Evolutionary conservation across 306 rosid species (phyloP).

Genomic region (Cercis canadensis): DNA sequence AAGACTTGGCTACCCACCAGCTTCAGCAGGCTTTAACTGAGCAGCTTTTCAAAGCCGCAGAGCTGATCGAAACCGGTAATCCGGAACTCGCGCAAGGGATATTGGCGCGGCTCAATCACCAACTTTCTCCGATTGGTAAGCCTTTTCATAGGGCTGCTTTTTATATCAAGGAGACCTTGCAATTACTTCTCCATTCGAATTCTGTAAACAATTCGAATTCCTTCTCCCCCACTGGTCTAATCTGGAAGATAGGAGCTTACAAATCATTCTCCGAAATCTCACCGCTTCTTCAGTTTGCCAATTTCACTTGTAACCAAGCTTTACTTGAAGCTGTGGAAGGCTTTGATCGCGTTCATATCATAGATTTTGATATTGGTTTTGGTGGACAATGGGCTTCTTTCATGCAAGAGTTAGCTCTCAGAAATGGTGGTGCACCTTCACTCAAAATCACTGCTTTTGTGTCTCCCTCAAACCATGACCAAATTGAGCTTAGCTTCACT

Average conservation of each 20-base stretch:
- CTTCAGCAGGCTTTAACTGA: conserved; percentile 74
- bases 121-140: conserved; percentile 88
- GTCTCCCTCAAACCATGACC: conserved; percentile 57
- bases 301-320: conserved; percentile 89
- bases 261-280: conserved; percentile 88
- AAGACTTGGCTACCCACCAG: conserved; percentile 66
- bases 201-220: conserved; percentile 37
- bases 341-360: conserved; percentile 62
- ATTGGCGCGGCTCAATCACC: conserved; percentile 99
- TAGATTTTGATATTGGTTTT: conserved; percentile 89
- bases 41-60: conserved; percentile 79
- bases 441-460: conserved; percentile 84
- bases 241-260: conserved; percentile 86
- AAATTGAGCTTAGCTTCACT: conserved; percentile 81
- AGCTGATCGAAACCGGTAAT: conserved; percentile 82
- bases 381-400: conserved; percentile 97
- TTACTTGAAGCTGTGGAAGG: conserved; percentile 83
- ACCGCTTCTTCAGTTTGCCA: conserved; percentile 85
- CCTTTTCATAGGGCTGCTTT: conserved; percentile 97
- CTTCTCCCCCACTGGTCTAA: conserved; percentile 63
- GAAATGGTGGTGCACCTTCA: conserved; percentile 60
- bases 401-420: conserved; percentile 82
- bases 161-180: conserved; percentile 86
- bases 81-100: conserved; percentile 97
- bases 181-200: conserved; percentile 55